Evolutionary conservation across 2,329 filamentous ascomycete genomes (phyloP).

Genomic region (Fusarium longipes): DNA sequence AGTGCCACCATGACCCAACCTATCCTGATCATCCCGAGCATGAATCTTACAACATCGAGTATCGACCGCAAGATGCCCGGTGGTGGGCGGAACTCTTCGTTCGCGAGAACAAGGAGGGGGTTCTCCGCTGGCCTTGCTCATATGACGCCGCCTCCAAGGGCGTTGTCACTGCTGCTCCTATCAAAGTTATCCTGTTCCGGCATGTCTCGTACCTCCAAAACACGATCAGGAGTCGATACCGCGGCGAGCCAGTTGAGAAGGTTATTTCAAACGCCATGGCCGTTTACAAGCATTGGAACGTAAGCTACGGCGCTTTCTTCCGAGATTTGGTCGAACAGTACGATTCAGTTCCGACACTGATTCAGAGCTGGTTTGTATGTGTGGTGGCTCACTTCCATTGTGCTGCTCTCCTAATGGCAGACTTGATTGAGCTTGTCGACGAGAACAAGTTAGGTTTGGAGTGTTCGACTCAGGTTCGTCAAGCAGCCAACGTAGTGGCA

Average conservation of each 20-base stretch:
- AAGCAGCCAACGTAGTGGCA: conserved; percentile 50
- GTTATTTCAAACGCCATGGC: conserved; percentile 59
- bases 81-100: conserved; percentile 53
- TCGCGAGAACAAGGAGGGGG: conserved; percentile 42
- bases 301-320: conserved; percentile 63
- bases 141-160: conserved; percentile 62
- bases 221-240: conserved; percentile 55
- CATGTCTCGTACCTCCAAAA: conserved; percentile 67
- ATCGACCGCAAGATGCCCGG: conserved; percentile 44
- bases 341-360: conserved; percentile 60
- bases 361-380: conserved; percentile 70
- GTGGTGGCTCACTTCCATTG: conserved; percentile 69
- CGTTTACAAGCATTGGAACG: conserved; percentile 67
- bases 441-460: conserved; percentile 47
- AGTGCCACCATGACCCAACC: conserved; percentile 53
- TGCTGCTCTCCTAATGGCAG: conserved; percentile 64
- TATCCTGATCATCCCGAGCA: conserved; percentile 40
- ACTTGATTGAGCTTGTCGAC: conserved; percentile 64
- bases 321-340: conserved; percentile 63
- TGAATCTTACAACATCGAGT: conserved; percentile 35
- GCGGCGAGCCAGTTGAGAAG: conserved; percentile 57
- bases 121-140: conserved; percentile 64
- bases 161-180: conserved; percentile 64
- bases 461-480: conserved; percentile 45
- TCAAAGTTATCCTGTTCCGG: conserved; percentile 69